Evolutionary conservation across 1,284 basidiomycete genomes (phyloP), one percentile per base, ranked within the genome.

Genomic region (Phellopilus nigrolimitatus): DNA sequence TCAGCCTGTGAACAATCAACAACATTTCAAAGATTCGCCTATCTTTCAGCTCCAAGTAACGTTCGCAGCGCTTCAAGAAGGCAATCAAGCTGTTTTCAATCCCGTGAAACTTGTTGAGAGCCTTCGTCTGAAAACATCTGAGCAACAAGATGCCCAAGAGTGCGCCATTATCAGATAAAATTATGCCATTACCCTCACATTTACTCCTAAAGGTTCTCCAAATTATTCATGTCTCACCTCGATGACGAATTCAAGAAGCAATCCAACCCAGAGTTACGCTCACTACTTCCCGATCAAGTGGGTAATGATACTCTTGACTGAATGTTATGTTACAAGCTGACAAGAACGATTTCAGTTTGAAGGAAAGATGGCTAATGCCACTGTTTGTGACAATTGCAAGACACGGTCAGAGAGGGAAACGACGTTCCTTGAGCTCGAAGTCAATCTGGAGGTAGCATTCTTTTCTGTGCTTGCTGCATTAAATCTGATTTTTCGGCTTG

Each of bases 71-170:
- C 75, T 97, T 50, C 88, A 95, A 63, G 73, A 81, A 53, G 80
- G 87, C 49, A 72, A 72, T 2, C 73, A 81, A 58, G 76, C 68
- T 38, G 80, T 85, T 0, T 92, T 87, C 62, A 91, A 95, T 65
- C 93, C 94, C 0, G 71, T 74, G 7, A 85, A 82, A 54, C 75
- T 97, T 22, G 85, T 94, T 8, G 85, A 93, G 61, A 88, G 89
- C 57, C 69, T 97, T 47, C 78, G 83, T 54, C 70, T 97, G 34
- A 78, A 84, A 33, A 83, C 84, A 8, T 76, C 82, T 1, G 87
- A 93, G 62, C 93, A 97, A 62, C 93, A 97, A 68, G 93, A 97
- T 71, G 93, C 93, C 27, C 90, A 93, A 66, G 93, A 97, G 91
- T 94, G 61, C 54, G 80, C 69, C 24, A 55, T 12, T 37, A 17